Evolutionary conservation across 805 yeast species (phyloP), one percentile per base, ranked within the genome.

Genomic region (Kazachstania kunashirensis): DNA sequence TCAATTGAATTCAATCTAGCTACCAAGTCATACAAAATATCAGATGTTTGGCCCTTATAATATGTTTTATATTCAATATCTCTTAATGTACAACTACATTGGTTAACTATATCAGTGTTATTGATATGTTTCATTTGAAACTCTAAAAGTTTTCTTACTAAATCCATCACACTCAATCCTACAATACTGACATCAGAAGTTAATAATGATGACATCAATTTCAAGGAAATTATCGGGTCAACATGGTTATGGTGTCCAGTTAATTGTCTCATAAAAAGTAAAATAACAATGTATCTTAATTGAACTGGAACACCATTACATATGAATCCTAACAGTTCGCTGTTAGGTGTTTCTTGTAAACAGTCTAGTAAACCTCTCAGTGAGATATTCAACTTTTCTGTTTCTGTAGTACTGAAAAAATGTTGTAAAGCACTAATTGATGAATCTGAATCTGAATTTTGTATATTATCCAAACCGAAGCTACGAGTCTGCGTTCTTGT

Each of bases 31-130:
- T 75, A 71, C 14, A 86, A 64, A 65, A 89, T 79, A 54, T 88
- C 96, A 12, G 79, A 70, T 5, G 81, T 74, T 57, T 92, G 98
- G 46, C 85, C 94, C 41, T 78, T 78, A 55, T 89, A 89, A 50
- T 86, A 86, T 10, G 78, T 71, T 54, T 86, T 95, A 2, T 75
- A 70, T 1, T 86, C 77, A 36, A 89, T 66, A 40, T 80, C 77
- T 40, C 78, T 73, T 37, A 88, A 72, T 18, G 86, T 73, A 16
- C 62, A 62, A 2, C 76, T 61, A 47, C 76, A 77, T 48, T 70
- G 57, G 32, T 50, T 31, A 49, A 71, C 49, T 51, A 71, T 45
- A 34, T 59, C 41, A 27, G 27, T 34, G 7, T 52, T 40, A 5
- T 45, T 38, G 4, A 46, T 37, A 7, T 60, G 50, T 2, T 52